A percentile compares a stretch with the other conserved stretches of the same genome.
These are phyloP conservation scores for Pseudonitzschia multiseries DNA, from an alignment of 108 stramenopile genomes.

Conservation along the genomic window DNA sequence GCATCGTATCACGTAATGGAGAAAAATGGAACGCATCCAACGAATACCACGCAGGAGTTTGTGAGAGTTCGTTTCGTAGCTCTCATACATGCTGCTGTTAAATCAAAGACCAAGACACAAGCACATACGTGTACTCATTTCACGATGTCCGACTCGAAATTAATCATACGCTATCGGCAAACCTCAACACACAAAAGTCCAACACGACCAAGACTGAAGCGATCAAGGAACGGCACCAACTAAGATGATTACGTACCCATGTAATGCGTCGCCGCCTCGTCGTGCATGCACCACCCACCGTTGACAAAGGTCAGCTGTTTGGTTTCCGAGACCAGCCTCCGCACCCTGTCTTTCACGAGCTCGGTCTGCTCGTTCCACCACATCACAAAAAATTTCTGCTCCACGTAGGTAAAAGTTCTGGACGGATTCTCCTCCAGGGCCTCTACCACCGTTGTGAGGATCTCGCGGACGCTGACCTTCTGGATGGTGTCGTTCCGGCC, in stretches of 20 bases:
- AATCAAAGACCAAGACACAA: too few species aligned
- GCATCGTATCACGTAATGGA: too few species aligned
- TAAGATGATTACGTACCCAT: conserved; percentile 53
- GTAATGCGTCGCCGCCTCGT: conserved; percentile 92
- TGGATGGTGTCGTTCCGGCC: conserved; percentile 84
- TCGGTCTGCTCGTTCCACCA: conserved; percentile 89
- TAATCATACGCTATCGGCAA: too few species aligned
- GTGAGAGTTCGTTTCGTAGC: too few species aligned
- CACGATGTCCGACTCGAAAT: too few species aligned
- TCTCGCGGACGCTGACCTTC: conserved; percentile 76
- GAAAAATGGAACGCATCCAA: too few species aligned
- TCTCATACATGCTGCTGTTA: too few species aligned
- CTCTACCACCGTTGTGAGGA: conserved; percentile 73
- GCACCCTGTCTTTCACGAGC: conserved; percentile 41
- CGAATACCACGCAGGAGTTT: too few species aligned
- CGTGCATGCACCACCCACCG: conserved; percentile 99
- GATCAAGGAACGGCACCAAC: too few species aligned
- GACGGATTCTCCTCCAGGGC: conserved; percentile 69
- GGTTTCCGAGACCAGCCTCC: conserved; percentile 55
- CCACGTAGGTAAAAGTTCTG: conserved; percentile 94
- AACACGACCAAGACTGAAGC: too few species aligned
- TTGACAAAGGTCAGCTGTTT: conserved; percentile 88
- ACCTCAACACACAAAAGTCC: too few species aligned
- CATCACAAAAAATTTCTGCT: conserved; percentile 89
- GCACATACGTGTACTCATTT: too few species aligned